Evolutionary conservation across 768 basidiomycete genomes (phyloP).

Genomic region (Russula foetens): DNA sequence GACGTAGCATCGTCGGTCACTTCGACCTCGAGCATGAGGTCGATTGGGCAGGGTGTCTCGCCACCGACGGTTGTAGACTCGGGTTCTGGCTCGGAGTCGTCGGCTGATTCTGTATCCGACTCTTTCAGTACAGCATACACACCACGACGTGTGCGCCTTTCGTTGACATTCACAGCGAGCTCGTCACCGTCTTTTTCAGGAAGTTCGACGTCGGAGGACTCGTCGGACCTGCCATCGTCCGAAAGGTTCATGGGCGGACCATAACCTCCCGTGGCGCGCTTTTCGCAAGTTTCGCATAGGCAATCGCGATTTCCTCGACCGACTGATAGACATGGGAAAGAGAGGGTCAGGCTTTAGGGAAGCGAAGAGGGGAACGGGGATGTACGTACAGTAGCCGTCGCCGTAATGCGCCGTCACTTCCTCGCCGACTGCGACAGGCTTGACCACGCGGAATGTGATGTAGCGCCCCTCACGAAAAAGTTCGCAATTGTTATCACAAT

Average conservation of each 20-base stretch:
- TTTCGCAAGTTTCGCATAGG: conserved; percentile 83
- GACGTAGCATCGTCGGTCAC: conserved; percentile 8
- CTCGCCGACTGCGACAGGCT: conserved; percentile 70
- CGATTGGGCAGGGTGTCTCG: conserved; percentile 1
- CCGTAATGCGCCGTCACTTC: conserved; percentile 89
- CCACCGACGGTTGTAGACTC: conserved; percentile 5
- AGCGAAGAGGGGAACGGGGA: conserved; percentile 19
- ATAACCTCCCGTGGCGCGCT: conserved; percentile 66
- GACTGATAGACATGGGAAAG: conserved; percentile 37
- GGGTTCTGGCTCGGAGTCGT: conserved; percentile 38
- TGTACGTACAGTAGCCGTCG: conserved; percentile 76
- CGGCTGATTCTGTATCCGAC: conserved; percentile 51
- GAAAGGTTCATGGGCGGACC: conserved; percentile 43
- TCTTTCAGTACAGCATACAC: conserved; percentile 69
- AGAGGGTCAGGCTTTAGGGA: conserved; percentile 18
- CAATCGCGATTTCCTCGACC: conserved; percentile 66
- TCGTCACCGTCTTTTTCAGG: conserved; percentile 26
- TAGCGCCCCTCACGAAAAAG: conserved; percentile 83
- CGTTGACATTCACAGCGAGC: conserved; percentile 55
- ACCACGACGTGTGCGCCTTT: conserved; percentile 71
- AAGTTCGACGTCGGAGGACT: conserved; percentile 22
- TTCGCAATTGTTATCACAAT: conserved; percentile 85
- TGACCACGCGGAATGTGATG: conserved; percentile 80
- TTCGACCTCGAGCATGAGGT: conserved; percentile 11
- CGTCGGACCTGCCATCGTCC: conserved; percentile 44